Conservation (phyloP, 345 rosid genomes). For the Schrenkiella parvula region DNA sequence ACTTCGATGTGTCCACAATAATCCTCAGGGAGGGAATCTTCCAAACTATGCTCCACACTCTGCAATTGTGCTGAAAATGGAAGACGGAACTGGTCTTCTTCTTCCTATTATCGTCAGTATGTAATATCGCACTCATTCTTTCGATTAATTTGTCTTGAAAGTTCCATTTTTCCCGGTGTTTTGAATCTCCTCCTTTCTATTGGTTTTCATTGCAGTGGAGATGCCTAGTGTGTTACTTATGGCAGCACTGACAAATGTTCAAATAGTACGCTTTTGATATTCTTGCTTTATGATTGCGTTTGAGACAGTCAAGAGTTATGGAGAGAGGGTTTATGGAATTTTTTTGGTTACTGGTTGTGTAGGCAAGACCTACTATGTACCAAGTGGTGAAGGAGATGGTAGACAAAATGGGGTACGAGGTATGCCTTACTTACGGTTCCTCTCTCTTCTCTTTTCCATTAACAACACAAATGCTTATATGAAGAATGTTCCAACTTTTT, state of each 20-base stretch:
- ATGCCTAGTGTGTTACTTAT: constrained; percentile 91
- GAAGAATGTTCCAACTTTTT: constrained; percentile 1
- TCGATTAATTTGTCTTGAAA: background rate
- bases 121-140: constrained; percentile 31
- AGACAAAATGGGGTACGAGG: constrained; percentile 86
- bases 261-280: constrained; percentile 51
- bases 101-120: constrained; percentile 93
- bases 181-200: background rate
- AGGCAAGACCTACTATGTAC: constrained; percentile 94
- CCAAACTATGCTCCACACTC: constrained; percentile 85
- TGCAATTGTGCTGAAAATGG: constrained; percentile 95
- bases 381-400: constrained; percentile 87
- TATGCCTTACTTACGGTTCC: constrained; percentile 19
- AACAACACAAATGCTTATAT: background rate
- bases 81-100: constrained; percentile 95
- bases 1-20: constrained; percentile 77
- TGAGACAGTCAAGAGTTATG: constrained; percentile 9
- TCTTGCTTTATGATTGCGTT: background rate
- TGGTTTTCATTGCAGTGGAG: constrained; percentile 68
- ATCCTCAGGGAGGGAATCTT: constrained; percentile 75
- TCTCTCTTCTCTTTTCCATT: background rate
- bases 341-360: constrained; percentile 33
- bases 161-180: background rate
- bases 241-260: constrained; percentile 89
- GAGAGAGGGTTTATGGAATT: constrained; percentile 6